A percentile compares a stretch with the other conserved stretches of the same genome.
Conservation (phyloP, 768 basidiomycete species). For the Dendrothele bispora region DNA sequence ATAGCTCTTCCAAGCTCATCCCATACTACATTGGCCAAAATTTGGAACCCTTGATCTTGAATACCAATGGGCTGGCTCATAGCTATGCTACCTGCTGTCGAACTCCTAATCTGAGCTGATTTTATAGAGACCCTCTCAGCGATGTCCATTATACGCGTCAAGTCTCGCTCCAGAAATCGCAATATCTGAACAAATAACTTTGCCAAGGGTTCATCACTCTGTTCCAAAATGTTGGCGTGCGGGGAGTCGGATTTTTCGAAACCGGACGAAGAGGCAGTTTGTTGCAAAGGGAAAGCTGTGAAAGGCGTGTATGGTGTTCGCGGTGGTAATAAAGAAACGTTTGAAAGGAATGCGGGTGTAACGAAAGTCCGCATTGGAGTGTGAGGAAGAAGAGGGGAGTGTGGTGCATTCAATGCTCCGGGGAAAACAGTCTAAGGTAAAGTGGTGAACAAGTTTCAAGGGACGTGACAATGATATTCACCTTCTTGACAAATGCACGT, state of each 20-base stretch:
- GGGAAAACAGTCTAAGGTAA: conserved; percentile 66
- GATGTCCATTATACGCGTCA: conserved; percentile 72
- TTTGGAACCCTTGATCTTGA: conserved; percentile 57
- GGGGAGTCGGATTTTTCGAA: conserved; percentile 29
- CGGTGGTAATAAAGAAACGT: conserved; percentile 50
- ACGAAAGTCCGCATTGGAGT: conserved; percentile 59
- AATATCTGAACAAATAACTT: conserved; percentile 81
- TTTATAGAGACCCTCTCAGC: conserved; percentile 68
- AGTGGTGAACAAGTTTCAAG: conserved; percentile 7
- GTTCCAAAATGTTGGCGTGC: conserved; percentile 59
- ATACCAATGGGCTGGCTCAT: background rate
- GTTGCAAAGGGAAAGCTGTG: conserved; percentile 45
- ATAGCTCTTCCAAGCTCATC: conserved; percentile 79
- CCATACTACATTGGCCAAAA: conserved; percentile 89
- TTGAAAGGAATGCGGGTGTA: conserved; percentile 46
- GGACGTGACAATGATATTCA: conserved; percentile 25
- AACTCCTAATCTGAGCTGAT: no score
- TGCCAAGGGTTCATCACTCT: conserved; percentile 66
- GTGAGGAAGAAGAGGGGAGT: conserved; percentile 74
- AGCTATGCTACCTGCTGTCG: conserved; percentile 10
- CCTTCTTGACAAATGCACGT: conserved; percentile 76
- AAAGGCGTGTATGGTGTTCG: conserved; percentile 55
- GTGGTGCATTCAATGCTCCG: conserved; percentile 64
- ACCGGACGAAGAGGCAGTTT: conserved; percentile 32
- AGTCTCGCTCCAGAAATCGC: conserved; percentile 75